Base-by-base conservation (phyloP, 2,329 filamentous ascomycete species). In the Lecanicillium sp. region DNA sequence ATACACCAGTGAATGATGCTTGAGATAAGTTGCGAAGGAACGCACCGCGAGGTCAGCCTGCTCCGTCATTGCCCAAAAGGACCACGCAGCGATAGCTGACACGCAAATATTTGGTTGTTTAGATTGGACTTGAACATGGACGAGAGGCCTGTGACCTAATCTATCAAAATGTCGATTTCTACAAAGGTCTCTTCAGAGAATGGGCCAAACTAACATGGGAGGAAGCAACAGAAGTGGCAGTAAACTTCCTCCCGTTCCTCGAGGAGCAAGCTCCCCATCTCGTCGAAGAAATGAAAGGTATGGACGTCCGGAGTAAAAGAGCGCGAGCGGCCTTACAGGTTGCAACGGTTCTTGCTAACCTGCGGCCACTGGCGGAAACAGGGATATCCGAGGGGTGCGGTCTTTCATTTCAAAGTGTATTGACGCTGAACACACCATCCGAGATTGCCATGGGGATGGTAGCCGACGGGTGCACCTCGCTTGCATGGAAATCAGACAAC, bases 401-500 rank as follows among this genome's bases (percentile, higher is more conserved):
- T 4, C 16, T 35, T 20, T 18, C 33, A 7, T 35, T 36, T 6
- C 6, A 7, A 8, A 22, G 28, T 27, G 30, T 40, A 4, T 9
- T 40, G 25, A n/a, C 28, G 14, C 17, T 40, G 9, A 40, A 40
- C 27, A 15, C 33, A 31, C 14, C 27, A n/a, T 29, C 38, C 8
- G 38, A 41, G 18, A 36, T 41, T 32, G 28, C 38, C 14, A 22
- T 36, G 27, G 38, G 33, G 5, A 32, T 41, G 33, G 9, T 41
- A 17, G 19, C 11, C 27, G 38, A 41, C 16, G 38, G 38, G 16
- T 41, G 38, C 33, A 41, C 38, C 11, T 18, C 38, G 2, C 19
- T 41, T n/a, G 38, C 33, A 12, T 35, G 33, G 33, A 41, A 32
- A 16, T 31, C 38, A 6, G 28, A 25, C 14, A 14, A 25, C n/a